Base-by-base conservation (phyloP, 768 basidiomycete species). In the Strobilomyces confusus region DNA sequence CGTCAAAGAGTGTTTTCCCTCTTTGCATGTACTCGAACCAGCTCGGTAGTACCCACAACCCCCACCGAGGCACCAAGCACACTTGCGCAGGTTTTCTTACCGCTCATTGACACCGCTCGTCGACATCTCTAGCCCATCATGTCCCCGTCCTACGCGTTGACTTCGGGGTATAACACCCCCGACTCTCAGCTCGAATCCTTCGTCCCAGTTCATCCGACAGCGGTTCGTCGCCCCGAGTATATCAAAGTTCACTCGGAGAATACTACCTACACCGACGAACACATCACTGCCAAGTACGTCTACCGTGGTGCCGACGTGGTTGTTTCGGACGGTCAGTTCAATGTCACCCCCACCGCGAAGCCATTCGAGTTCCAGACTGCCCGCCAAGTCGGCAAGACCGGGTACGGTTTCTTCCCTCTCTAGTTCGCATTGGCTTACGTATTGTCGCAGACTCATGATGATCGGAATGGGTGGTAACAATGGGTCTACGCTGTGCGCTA, bases 401-500 rank as follows among this genome's bases (percentile, higher is more conserved):
- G 95, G 94, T 95, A 68, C 57, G 88, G 26, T 9, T 53, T 54
- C 12, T 51, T 38, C 12, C 48, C 29, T 63, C 56, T 23, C 14
- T 51, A 26, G 30, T 32, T 36, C 49, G 41, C 54, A 33, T 46
- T 30, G 3, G 34, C 58, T 53, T 2, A 52, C 19, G 3, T 13
- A 4, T 44, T 5, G 15, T 52, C 4, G 0, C 33, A 98, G 95
- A 51, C 80, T 99, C 58, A 88, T 99, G 89, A 88, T 99, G 82
- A 87, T 98, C 62, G 97, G 97, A 55, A 74, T 94, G 54, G 95
- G 95, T 53, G 95, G 97, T 48, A 99, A 99, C 81, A 99, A 99
- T 67, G 97, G 95, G 48, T 81, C 89, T 44, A 98, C 95, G 25
- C 80, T 98, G 44, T 87, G 85, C 58, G 95, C 97, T 13, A 97